A percentile compares a stretch with the other conserved stretches of the same genome.
Conservation (phyloP, 176 grass and related monocot species). For the Thalia dealbata region DNA sequence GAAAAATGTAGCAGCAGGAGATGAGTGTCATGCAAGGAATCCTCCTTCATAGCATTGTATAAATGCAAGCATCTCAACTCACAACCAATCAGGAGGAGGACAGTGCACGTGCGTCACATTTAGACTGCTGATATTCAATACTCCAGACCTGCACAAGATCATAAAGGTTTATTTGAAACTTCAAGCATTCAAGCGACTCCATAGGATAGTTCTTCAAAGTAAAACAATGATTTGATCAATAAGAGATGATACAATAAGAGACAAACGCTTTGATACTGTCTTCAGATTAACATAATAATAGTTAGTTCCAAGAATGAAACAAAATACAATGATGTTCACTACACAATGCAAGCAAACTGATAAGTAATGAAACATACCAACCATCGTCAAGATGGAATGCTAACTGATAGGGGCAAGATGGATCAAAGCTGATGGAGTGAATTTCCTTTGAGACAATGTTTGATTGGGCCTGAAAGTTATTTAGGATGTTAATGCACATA, state of each 20-base stretch:
- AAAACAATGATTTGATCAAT: neutral
- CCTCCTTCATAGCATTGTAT: neutral
- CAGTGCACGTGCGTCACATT: conserved; percentile 81
- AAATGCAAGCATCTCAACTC: conserved; percentile 32
- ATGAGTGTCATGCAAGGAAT: neutral
- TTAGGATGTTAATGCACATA: conserved; percentile 2
- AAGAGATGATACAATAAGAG: neutral
- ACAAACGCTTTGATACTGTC: neutral
- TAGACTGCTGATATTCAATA: conserved; percentile 55
- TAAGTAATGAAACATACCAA: conserved; percentile 39
- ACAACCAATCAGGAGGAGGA: conserved; percentile 87
- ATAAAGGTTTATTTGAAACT: neutral
- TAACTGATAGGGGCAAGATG: conserved; percentile 64
- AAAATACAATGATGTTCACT: neutral
- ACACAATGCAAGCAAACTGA: neutral
- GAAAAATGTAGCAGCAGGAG: neutral
- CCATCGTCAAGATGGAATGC: conserved; percentile 91
- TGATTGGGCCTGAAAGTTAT: conserved; percentile 62
- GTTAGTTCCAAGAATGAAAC: neutral
- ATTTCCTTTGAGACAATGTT: conserved; percentile 71
- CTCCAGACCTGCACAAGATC: conserved; percentile 53
- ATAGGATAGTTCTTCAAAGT: neutral
- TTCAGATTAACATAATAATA: neutral
- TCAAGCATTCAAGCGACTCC: neutral
- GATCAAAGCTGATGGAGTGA: conserved; percentile 64